A percentile compares a stretch with the other conserved stretches of the same genome.
phyloP scores from a whole-genome alignment of 2,329 filamentous ascomycete species.

The Penicillium sp. region DNA sequence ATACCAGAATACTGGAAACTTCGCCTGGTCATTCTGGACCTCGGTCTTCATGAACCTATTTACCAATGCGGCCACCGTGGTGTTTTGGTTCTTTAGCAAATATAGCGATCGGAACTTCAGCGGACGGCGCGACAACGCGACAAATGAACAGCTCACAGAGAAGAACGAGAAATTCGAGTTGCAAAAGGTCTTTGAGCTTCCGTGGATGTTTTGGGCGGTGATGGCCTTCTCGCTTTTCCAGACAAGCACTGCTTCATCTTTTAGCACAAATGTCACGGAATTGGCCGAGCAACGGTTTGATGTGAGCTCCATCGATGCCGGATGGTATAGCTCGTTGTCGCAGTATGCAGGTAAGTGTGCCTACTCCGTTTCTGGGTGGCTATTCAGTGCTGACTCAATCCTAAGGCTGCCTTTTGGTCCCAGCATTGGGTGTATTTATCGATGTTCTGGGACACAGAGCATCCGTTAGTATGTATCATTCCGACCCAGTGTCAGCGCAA shows the following conservation, averaged over 20 bases:
- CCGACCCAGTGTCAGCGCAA: not conserved
- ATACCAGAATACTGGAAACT: constrained; percentile 55
- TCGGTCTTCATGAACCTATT: constrained; percentile 67
- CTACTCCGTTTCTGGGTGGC: not conserved
- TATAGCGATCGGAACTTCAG: constrained; percentile 52
- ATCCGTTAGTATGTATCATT: constrained; percentile 38
- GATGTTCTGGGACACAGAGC: constrained; percentile 58
- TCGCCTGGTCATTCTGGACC: constrained; percentile 64
- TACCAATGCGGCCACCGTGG: constrained; percentile 56
- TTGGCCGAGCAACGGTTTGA: constrained; percentile 61
- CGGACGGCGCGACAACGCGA: constrained; percentile 55
- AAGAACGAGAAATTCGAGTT: constrained; percentile 60
- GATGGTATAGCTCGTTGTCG: constrained; percentile 60
- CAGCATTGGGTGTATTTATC: constrained; percentile 57
- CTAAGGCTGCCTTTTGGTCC: constrained; percentile 58
- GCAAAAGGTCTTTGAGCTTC: constrained; percentile 56
- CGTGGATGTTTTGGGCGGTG: constrained; percentile 62
- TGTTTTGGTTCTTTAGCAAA: constrained; percentile 59
- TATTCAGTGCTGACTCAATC: not conserved
- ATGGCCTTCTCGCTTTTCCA: constrained; percentile 60
- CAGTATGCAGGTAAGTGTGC: constrained; percentile 50
- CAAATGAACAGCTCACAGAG: constrained; percentile 61
- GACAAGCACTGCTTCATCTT: constrained; percentile 58
- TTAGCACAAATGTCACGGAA: constrained; percentile 61
- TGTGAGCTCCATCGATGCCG: constrained; percentile 55